phyloP scores from a whole-genome alignment of 768 basidiomycete species.

The Mycena vulgaris region DNA sequence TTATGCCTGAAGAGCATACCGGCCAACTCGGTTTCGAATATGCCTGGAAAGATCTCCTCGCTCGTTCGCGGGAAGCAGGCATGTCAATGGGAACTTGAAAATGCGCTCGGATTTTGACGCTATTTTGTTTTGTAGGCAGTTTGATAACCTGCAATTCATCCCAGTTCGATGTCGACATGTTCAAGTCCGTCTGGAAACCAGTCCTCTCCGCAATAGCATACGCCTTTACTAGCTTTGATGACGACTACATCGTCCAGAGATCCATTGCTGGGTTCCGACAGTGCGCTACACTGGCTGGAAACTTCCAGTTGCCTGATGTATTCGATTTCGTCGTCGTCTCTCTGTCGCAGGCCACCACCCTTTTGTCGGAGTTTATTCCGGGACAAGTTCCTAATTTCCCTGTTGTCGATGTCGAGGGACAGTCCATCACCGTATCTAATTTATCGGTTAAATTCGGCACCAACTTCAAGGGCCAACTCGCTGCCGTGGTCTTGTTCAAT shows the following conservation, averaged over 20 bases:
- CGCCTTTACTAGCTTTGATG: constrained; percentile 96
- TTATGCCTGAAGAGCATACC: constrained; percentile 98
- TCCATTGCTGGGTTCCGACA: constrained; percentile 97
- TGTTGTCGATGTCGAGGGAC: constrained; percentile 90
- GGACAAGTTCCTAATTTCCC: constrained; percentile 88
- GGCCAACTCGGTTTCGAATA: constrained; percentile 98
- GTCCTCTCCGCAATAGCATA: constrained; percentile 95
- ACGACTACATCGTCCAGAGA: constrained; percentile 96
- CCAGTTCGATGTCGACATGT: constrained; percentile 93
- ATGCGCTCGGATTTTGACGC: constrained; percentile 7
- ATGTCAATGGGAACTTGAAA: constrained; percentile 31
- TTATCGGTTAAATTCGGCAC: constrained; percentile 95
- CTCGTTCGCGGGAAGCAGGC: constrained; percentile 88
- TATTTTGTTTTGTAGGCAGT: constrained; percentile 59
- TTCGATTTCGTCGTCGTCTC: constrained; percentile 97
- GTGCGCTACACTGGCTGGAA: constrained; percentile 93
- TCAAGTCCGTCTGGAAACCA: constrained; percentile 93
- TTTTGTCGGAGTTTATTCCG: constrained; percentile 82
- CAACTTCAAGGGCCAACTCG: constrained; percentile 95
- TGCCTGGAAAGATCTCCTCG: constrained; percentile 96
- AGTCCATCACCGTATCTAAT: constrained; percentile 91
- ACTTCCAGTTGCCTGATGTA: constrained; percentile 92
- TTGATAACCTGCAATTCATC: constrained; percentile 86
- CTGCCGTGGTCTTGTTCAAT: constrained; percentile 97
- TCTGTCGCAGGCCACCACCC: constrained; percentile 91